Evolutionary conservation across 116 monocot species (phyloP).

Genomic region (Zostera marina): DNA sequence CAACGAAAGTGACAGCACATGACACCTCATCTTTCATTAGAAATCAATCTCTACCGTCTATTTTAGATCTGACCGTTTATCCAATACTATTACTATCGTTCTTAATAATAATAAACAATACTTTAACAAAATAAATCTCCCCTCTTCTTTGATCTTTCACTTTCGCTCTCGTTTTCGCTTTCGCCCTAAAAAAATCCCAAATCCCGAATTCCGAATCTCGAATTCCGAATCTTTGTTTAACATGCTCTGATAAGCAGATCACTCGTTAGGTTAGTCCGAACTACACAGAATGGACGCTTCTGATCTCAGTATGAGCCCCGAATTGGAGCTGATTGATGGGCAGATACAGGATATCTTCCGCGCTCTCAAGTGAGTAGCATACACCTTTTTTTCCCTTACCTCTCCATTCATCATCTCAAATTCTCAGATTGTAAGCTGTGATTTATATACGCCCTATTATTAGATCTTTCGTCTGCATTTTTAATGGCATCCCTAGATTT

Average conservation of each 20-base stretch:
- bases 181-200: neutral
- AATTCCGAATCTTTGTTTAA: neutral
- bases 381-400: neutral
- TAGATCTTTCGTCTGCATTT: no score
- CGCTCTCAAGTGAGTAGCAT: slow-evolving; percentile 54
- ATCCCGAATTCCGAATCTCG: neutral
- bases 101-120: no score
- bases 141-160: no score
- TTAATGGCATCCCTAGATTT: no score
- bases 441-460: no score
- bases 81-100: no score
- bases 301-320: slow-evolving; percentile 39
- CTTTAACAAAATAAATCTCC: no score
- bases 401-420: neutral
- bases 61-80: neutral
- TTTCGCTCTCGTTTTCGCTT: neutral
- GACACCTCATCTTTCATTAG: neutral
- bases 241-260: neutral
- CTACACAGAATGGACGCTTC: slow-evolving; percentile 18
- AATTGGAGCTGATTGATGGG: slow-evolving; percentile 74
- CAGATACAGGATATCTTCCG: slow-evolving; percentile 69
- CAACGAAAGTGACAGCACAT: neutral
- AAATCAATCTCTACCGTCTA: neutral
- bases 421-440: no score
- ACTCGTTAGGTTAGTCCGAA: neutral